Conservation (phyloP, 345 rosid genomes). For the Excoecaria agallocha region DNA sequence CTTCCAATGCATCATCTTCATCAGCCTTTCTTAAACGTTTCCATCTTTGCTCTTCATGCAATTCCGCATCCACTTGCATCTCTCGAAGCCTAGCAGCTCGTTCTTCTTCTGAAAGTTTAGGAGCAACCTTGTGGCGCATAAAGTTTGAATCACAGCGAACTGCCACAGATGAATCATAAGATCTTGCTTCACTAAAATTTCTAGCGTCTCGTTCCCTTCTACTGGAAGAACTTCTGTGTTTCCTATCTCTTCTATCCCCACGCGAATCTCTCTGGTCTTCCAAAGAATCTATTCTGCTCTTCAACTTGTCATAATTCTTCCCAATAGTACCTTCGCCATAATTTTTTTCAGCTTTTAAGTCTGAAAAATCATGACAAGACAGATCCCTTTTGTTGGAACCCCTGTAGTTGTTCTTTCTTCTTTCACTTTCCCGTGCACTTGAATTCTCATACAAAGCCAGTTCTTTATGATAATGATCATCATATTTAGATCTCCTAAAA, state of each 20-base stretch:
- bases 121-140: slow-evolving; percentile 37
- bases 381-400: slow-evolving; percentile 33
- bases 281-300: slow-evolving; percentile 32
- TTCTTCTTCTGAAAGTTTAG: slow-evolving; percentile 82
- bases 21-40: slow-evolving; percentile 81
- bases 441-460: slow-evolving; percentile 42
- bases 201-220: neutral
- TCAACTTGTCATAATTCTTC: slow-evolving; percentile 38
- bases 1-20: slow-evolving; percentile 69
- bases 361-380: slow-evolving; percentile 27
- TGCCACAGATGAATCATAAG: slow-evolving; percentile 16
- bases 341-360: slow-evolving; percentile 26
- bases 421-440: slow-evolving; percentile 30
- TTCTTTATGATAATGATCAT: slow-evolving; percentile 27
- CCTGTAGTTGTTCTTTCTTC: slow-evolving; percentile 26
- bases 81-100: slow-evolving; percentile 69
- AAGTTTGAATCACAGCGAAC: slow-evolving; percentile 29
- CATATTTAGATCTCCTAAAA: slow-evolving; percentile 26
- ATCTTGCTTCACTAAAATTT: slow-evolving; percentile 5
- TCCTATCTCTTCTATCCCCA: slow-evolving; percentile 23
- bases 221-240: neutral
- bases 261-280: slow-evolving; percentile 23
- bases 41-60: slow-evolving; percentile 95
- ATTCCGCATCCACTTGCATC: slow-evolving; percentile 86
- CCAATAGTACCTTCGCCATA: slow-evolving; percentile 27